Evolutionary conservation across 305 asterid genomes (phyloP).

Genomic region (Solanum chacoense): DNA sequence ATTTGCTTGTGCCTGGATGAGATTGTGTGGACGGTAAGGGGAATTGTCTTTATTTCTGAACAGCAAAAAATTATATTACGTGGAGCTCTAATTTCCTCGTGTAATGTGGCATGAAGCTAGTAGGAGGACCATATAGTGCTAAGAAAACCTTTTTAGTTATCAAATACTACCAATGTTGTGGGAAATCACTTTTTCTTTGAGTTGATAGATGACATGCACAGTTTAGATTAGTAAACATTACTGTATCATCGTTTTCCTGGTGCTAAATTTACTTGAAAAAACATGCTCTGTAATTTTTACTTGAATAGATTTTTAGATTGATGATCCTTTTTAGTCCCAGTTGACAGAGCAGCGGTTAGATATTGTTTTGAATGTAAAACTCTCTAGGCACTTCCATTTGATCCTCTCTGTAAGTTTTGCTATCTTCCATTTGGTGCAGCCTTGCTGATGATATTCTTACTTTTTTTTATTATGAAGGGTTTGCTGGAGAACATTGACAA

Average conservation of each 20-base stretch:
- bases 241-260: not conserved
- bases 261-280: not conserved
- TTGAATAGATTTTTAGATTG: not conserved
- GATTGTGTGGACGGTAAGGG: slow-evolving; percentile 80
- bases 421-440: not conserved
- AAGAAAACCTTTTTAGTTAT: not conserved
- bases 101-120: not conserved
- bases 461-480: slow-evolving; percentile 12
- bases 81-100: not conserved
- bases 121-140: not conserved
- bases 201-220: not conserved
- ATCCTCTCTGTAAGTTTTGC: not conserved
- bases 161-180: not conserved
- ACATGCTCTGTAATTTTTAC: not conserved
- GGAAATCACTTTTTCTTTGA: not conserved
- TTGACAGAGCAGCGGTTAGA: not conserved
- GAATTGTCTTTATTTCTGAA: not conserved
- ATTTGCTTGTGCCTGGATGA: slow-evolving; percentile 94
- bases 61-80: not conserved
- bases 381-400: not conserved
- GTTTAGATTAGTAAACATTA: not conserved
- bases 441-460: not conserved
- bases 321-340: not conserved
- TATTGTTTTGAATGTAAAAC: not conserved
- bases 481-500: slow-evolving; percentile 15